These are phyloP conservation scores for Fragaria ananassa DNA, from an alignment of 306 rosid genomes.

Conservation along the genomic window DNA sequence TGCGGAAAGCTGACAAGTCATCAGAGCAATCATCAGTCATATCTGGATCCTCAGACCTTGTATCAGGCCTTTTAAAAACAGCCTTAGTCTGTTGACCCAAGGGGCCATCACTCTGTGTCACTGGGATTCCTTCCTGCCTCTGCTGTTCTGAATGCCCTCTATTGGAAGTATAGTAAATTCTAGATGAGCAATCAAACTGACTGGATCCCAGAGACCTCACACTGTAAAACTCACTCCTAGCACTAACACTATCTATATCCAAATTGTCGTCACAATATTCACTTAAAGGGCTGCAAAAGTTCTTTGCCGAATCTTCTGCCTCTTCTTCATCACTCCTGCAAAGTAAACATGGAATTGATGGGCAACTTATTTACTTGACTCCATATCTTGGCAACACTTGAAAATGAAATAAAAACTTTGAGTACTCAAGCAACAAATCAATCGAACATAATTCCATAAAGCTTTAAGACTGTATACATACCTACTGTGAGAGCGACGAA, in stretches of 20 bases:
- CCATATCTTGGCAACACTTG: not conserved
- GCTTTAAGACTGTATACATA: conserved; percentile 25
- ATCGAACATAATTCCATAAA: conserved; percentile 14
- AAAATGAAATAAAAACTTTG: not conserved
- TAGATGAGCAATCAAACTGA: conserved; percentile 75
- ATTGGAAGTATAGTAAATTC: conserved; percentile 56
- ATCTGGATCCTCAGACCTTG: conserved; percentile 53
- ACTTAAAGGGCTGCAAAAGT: conserved; percentile 60
- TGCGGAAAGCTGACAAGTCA: conserved; percentile 51
- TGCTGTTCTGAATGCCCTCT: conserved; percentile 60
- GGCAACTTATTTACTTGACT: not conserved
- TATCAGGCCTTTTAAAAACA: conserved; percentile 63
- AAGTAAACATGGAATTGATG: conserved; percentile 22
- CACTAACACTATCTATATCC: conserved; percentile 80
- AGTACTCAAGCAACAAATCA: conserved; percentile 8
- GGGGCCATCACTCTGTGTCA: conserved; percentile 41
- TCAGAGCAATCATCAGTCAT: conserved; percentile 60
- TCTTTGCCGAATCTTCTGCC: conserved; percentile 64
- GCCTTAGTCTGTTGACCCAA: conserved; percentile 52
- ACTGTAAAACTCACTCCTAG: conserved; percentile 55
- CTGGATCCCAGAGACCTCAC: conserved; percentile 59
- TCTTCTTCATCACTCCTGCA: conserved; percentile 85
- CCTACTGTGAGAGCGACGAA: conserved; percentile 58
- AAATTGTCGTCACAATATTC: conserved; percentile 63
- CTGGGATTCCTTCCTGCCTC: conserved; percentile 45